Base-by-base conservation (phyloP, 192 early-diverging fungal genomes). In the Obelidium mucronatum region DNA sequence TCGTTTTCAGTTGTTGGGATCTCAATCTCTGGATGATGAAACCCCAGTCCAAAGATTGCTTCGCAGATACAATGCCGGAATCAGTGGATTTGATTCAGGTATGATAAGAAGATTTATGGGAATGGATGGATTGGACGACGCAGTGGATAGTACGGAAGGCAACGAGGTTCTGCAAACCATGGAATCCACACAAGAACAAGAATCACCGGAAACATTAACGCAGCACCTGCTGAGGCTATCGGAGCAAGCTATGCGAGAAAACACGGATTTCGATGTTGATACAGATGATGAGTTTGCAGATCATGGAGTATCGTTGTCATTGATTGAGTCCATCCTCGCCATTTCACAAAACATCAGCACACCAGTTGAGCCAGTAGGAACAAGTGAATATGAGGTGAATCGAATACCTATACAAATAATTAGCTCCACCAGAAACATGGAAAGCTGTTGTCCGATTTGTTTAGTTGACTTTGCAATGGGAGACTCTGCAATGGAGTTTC, bases 401-500 rank as follows among this genome's bases (percentile, higher is more conserved):
- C 4, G 26, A 40, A 60, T 74, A 30, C 60, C 72, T 11, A 56
- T 74, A 11, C 56, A 37, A 28, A 74, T 74, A 1, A 36, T 74
- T 30, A 52, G 66, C 66, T 59, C 19, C 13, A 40, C 56, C n/a
- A 4, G 56, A 24, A 17, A 63, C 72, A 63, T 51, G 56, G 37
- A 60, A 30, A 40, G 35, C 58, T 72, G 66, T 44, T 76, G 77
- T 65, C 68, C 77, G 6, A 78, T 78, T 31, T 78, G 77, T 42
- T 40, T 78, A 31, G 68, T 35, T 24, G 69, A 71, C 8, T 78
- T 78, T 55, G 61, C 13, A 33, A 52, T 62, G 42, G 77, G 77
- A 15, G 77, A 73, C n/a, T 34, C 58, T 34, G 77, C 56, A 37
- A 13, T 73, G 40, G 69, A 55, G 35, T 70, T 52, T 51, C 58